These are phyloP conservation scores for Dothidotthia symphoricarpi DNA, from an alignment of 2,329 filamentous ascomycete genomes.

Conservation along the genomic window DNA sequence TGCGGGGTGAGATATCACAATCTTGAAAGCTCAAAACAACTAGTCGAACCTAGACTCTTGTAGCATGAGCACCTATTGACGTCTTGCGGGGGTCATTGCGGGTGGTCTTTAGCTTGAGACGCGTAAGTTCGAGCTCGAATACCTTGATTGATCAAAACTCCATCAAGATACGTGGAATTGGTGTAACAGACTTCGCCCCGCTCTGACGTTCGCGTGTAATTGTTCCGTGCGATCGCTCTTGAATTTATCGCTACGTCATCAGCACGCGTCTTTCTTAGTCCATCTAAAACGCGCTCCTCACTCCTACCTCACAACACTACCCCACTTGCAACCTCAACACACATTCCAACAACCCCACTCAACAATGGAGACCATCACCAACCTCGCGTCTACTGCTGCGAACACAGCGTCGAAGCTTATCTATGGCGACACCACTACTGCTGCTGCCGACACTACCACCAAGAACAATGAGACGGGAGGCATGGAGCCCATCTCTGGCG, in stretches of 20 bases:
- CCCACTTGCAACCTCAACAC: conserved; percentile 1
- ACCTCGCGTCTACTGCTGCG: conserved; percentile 27
- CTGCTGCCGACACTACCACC: conserved; percentile 15
- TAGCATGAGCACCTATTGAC: no score
- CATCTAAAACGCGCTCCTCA: conserved; percentile 1
- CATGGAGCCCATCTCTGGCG: conserved; percentile 70
- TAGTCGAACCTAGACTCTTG: no score
- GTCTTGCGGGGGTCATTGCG: no score
- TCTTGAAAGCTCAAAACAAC: no score
- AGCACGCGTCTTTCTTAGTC: conserved; percentile 12
- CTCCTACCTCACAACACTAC: conserved; percentile 6
- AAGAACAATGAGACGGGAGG: conserved; percentile 42
- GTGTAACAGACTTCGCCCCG: conserved; percentile 9
- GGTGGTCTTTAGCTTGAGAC: no score
- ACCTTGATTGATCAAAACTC: no score
- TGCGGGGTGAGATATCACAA: no score
- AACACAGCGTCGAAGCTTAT: conserved; percentile 38
- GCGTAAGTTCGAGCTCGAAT: no score
- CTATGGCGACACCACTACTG: conserved; percentile 36
- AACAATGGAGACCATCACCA: conserved; percentile 43
- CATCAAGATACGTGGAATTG: no score
- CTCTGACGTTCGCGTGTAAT: conserved; percentile 14
- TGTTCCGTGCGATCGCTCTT: conserved; percentile 13
- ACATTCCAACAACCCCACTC: background rate
- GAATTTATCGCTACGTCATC: conserved; percentile 21